These are phyloP conservation scores for Citrullus amarus DNA, from an alignment of 306 rosid genomes.

Conservation along the genomic window DNA sequence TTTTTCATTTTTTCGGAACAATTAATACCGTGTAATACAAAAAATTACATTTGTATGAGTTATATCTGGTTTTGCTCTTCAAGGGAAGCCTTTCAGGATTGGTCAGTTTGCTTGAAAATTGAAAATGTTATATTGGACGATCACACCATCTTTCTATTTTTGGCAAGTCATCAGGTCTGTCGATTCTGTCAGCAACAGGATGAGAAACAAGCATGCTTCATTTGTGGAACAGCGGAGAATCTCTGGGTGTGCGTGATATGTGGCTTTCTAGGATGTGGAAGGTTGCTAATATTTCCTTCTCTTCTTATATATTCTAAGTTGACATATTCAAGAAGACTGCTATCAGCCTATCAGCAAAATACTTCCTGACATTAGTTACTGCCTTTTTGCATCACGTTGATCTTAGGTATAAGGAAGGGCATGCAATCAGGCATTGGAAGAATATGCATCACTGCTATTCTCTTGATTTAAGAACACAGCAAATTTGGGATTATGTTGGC, in stretches of 20 bases:
- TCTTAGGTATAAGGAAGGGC: conserved; percentile 85
- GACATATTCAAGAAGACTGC: not conserved
- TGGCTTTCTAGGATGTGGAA: conserved; percentile 95
- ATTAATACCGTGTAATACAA: not conserved
- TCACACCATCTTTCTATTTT: conserved; percentile 7
- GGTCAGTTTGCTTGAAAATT: not conserved
- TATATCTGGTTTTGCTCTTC: not conserved
- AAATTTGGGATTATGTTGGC: conserved; percentile 96
- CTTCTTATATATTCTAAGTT: conserved; percentile 15
- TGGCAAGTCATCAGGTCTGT: conserved; percentile 57
- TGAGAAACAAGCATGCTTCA: conserved; percentile 60
- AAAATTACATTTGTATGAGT: not conserved
- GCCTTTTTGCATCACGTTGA: not conserved
- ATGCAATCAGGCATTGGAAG: conserved; percentile 78
- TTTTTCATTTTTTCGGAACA: not conserved
- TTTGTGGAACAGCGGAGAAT: conserved; percentile 71
- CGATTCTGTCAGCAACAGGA: conserved; percentile 79
- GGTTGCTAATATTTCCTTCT: conserved; percentile 28
- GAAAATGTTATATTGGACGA: not conserved
- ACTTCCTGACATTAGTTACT: not conserved
- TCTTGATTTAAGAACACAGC: conserved; percentile 77
- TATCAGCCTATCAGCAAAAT: too few species aligned
- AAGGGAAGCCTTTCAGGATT: not conserved
- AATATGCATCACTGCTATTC: conserved; percentile 86
- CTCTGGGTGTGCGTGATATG: conserved; percentile 86